Percentiles rank a stretch among this genome's conserved stretches.
Evolutionary conservation across 2,329 filamentous ascomycete species (phyloP).

Genomic region (Phaeoacremonium minimum): DNA sequence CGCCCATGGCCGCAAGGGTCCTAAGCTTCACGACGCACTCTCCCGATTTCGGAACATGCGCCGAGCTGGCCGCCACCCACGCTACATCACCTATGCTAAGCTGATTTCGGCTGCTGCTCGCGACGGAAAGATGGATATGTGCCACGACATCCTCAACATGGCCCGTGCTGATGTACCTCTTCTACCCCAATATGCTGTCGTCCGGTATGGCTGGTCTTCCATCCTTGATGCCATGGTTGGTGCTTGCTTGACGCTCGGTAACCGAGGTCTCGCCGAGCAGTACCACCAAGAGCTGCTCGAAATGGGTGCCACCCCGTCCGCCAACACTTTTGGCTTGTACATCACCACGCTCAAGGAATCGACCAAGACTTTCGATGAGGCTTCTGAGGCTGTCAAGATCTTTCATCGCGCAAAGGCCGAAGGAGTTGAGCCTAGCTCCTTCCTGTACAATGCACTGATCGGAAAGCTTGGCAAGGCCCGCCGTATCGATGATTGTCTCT

Average conservation of each 20-base stretch:
- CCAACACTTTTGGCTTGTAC: constrained; percentile 97
- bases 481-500: constrained; percentile 95
- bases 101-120: constrained; percentile 87
- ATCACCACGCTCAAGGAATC: constrained; percentile 99
- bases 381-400: constrained; percentile 93
- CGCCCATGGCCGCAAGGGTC: constrained; percentile 65
- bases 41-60: constrained; percentile 89
- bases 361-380: constrained; percentile 96
- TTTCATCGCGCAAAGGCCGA: constrained; percentile 92
- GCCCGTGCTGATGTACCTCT: constrained; percentile 86
- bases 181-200: constrained; percentile 76
- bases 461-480: constrained; percentile 97
- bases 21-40: constrained; percentile 75
- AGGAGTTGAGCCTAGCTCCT: constrained; percentile 92
- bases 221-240: constrained; percentile 97
- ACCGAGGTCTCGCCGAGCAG: constrained; percentile 74
- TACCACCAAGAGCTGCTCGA: constrained; percentile 89
- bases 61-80: constrained; percentile 81
- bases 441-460: constrained; percentile 96
- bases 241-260: constrained; percentile 78
- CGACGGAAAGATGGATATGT: constrained; percentile 74
- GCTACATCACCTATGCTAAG: constrained; percentile 96
- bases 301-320: constrained; percentile 87
- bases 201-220: constrained; percentile 92
- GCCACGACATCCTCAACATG: constrained; percentile 83